Percentiles rank a stretch among this genome's conserved stretches.
Evolutionary conservation across 2,329 filamentous ascomycete genomes (phyloP).

Genomic region (Claviceps maximensis): DNA sequence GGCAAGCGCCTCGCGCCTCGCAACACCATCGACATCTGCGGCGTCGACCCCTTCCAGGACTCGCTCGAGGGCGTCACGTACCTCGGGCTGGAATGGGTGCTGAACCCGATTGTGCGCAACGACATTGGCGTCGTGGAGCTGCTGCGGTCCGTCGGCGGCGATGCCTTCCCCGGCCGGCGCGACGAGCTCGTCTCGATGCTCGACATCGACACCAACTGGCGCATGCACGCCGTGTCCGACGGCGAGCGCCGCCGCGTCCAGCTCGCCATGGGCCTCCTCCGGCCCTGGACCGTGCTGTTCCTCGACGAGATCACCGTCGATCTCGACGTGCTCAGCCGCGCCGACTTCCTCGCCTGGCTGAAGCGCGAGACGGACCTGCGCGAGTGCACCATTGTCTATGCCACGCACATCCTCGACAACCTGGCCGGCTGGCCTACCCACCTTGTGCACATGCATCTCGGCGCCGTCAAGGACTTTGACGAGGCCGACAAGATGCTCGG

Average conservation of each 20-base stretch:
- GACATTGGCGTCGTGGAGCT: conserved; percentile 88
- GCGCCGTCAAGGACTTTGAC: conserved; percentile 78
- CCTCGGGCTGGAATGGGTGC: conserved; percentile 92
- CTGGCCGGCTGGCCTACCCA: conserved; percentile 90
- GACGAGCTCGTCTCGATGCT: conserved; percentile 81
- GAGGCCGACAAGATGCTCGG: conserved; percentile 55
- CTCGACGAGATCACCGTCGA: conserved; percentile 97
- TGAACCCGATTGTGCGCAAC: conserved; percentile 89
- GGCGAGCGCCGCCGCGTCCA: conserved; percentile 87
- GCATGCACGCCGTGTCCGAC: conserved; percentile 91
- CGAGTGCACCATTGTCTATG: conserved; percentile 87
- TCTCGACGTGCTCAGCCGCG: conserved; percentile 72
- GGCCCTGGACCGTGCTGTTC: conserved; percentile 82
- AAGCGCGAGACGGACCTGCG: conserved; percentile 73
- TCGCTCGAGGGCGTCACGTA: conserved; percentile 91
- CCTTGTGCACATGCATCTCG: conserved; percentile 88
- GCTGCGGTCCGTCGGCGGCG: conserved; percentile 71
- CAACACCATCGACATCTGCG: conserved; percentile 61
- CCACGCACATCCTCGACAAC: conserved; percentile 94
- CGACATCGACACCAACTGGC: conserved; percentile 84
- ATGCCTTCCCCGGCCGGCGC: conserved; percentile 65
- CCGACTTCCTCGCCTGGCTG: conserved; percentile 75
- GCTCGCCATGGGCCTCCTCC: conserved; percentile 84
- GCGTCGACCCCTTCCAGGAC: conserved; percentile 83
- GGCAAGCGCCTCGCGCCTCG: conserved; percentile 85